Evolutionary conservation across 164 flowering plant species (phyloP).

Genomic region (Nymphaea colorata): DNA sequence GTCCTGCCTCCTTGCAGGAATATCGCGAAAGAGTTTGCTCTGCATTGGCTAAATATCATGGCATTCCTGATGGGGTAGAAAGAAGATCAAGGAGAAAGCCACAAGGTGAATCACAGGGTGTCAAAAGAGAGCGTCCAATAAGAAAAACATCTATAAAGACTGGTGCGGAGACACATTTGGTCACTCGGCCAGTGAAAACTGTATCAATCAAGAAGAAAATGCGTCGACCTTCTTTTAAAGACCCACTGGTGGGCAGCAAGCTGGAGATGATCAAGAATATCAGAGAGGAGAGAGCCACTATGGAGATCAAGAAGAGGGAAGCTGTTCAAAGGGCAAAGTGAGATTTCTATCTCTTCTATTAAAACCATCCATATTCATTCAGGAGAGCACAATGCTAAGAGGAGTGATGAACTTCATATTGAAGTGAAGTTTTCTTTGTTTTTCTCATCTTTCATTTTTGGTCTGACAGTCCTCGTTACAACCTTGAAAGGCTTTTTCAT

Average conservation of each 20-base stretch:
- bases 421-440: too few species aligned
- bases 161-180: constrained; percentile 6
- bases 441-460: too few species aligned
- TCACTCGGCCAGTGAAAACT: constrained; percentile 9
- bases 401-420: too few species aligned
- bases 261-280: constrained; percentile 84
- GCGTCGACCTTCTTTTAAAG: constrained; percentile 44
- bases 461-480: too few species aligned
- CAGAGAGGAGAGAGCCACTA: constrained; percentile 55
- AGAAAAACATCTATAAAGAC: constrained; percentile 12
- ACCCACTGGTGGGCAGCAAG: constrained; percentile 67
- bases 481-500: too few species aligned
- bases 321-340: constrained; percentile 78
- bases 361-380: too few species aligned
- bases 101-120: constrained; percentile 13
- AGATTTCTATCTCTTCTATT: constrained; percentile 10
- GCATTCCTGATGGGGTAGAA: constrained; percentile 30
- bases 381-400: too few species aligned
- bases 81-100: constrained; percentile 50
- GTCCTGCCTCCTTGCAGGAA: constrained; percentile 20
- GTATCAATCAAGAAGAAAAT: constrained; percentile 19
- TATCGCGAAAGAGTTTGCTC: constrained; percentile 64
- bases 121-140: constrained; percentile 13
- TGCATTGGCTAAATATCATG: constrained; percentile 59
- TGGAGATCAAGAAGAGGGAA: constrained; percentile 50